Evolutionary conservation across 805 yeast species (phyloP), one percentile per base, ranked within the genome.

Genomic region (Jamesozyma hellenica): DNA sequence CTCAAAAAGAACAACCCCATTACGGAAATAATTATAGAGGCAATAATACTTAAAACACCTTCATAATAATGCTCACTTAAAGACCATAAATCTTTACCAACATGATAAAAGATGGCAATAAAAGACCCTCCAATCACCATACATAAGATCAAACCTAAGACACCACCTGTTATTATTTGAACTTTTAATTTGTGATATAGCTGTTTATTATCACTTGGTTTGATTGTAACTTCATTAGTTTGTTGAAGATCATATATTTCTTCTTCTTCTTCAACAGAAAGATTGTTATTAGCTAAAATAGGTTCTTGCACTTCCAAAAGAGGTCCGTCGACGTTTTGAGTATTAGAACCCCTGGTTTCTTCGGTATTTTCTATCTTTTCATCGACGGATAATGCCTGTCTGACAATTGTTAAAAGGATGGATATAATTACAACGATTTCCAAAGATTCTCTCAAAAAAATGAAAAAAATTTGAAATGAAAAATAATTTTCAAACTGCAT

Each of bases 11-110:
- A 82, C 27, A 85, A 53, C 0, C 96, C 96, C 96, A 87, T 86
- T 7, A 79, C 63, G 1, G 95, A 82, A 43, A 87, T 87, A 42
- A 87, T 75, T 1, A 81, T 52, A 15, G 92, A 75, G 3, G 95
- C 86, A 25, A 86, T 58, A 12, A 88, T 68, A 49, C 90, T 81
- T 54, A 87, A 77, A 1, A 78, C 62, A 7, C 95, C 95, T 56
- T 87, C 96, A 83, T 95, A 87, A 39, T 84, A 68, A 51, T 92
- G 76, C 57, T 87, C 96, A 31, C 95, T 81, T 43, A 77, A 65
- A 8, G 88, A 74, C 96, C 96, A 87, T 39, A 84, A 64, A 61
- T 87, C 94, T 19, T 79, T 75, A 13, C 95, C 95, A 25, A 88
- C 63, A 34, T 77, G 55, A 52, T 86, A 85, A 59, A 87, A 87